phyloP scores from a whole-genome alignment of 108 stramenopile genomes.

The Nannochloropsis granulata region DNA sequence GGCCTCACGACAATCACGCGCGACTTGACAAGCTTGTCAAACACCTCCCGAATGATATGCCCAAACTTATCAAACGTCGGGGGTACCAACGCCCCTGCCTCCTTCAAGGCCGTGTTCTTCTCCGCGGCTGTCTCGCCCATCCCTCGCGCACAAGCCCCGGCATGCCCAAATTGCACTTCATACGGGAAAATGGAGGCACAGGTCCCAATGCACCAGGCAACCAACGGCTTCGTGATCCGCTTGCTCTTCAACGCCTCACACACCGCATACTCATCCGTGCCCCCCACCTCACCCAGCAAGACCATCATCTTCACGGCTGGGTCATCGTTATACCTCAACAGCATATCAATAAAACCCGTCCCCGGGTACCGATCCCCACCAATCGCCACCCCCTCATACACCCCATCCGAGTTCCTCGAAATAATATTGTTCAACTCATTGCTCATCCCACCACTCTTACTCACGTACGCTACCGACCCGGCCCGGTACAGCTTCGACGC shows the following conservation, averaged over 20 bases:
- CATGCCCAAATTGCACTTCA: slow-evolving; percentile 83
- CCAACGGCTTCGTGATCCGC: slow-evolving; percentile 65
- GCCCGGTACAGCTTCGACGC: slow-evolving; percentile 66
- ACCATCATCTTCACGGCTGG: slow-evolving; percentile 62
- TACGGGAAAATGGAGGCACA: slow-evolving; percentile 72
- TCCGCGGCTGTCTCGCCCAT: slow-evolving; percentile 60
- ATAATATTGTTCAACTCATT: slow-evolving; percentile 84
- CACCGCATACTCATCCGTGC: slow-evolving; percentile 76
- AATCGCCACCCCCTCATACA: slow-evolving; percentile 76
- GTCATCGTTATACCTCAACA: slow-evolving; percentile 74
- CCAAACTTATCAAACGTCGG: not conserved
- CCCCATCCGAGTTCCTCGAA: slow-evolving; percentile 60
- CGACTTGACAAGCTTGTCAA: slow-evolving; percentile 24
- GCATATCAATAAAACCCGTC: slow-evolving; percentile 64
- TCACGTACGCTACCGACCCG: slow-evolving; percentile 72
- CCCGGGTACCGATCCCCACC: slow-evolving; percentile 81
- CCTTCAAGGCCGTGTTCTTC: slow-evolving; percentile 57
- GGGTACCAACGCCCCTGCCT: slow-evolving; percentile 52
- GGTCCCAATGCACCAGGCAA: slow-evolving; percentile 83
- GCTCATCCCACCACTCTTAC: slow-evolving; percentile 69
- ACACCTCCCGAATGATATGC: not conserved
- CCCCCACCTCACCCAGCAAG: slow-evolving; percentile 71
- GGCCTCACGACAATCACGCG: slow-evolving; percentile 41
- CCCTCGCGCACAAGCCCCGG: slow-evolving; percentile 66
- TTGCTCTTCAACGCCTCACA: slow-evolving; percentile 64